Conservation (phyloP, 2,329 filamentous ascomycete species). For the Fusarium domesticum region DNA sequence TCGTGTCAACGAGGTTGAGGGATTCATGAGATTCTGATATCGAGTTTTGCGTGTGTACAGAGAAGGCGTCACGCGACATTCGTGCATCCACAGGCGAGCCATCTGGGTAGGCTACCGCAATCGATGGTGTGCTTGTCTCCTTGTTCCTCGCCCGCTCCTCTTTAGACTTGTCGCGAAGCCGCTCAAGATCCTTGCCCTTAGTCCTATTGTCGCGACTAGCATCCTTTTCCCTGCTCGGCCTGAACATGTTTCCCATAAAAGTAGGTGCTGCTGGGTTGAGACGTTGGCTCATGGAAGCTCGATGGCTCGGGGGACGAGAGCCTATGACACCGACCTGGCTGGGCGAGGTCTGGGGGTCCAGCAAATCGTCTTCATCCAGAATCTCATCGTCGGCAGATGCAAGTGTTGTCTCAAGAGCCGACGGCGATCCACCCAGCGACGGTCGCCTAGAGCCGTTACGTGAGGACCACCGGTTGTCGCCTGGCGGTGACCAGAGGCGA, state of each 20-base stretch:
- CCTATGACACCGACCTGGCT: conserved; percentile 72
- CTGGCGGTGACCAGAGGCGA: conserved; percentile 61
- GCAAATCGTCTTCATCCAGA: conserved; percentile 54
- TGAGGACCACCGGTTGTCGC: conserved; percentile 51
- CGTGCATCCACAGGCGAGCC: conserved; percentile 53
- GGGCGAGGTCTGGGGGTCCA: conserved; percentile 51
- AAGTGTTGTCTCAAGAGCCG: conserved; percentile 56
- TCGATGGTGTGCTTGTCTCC: conserved; percentile 37
- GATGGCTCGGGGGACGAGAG: conserved; percentile 58
- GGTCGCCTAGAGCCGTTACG: conserved; percentile 75
- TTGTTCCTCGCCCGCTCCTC: conserved; percentile 39
- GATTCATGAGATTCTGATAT: conserved; percentile 61
- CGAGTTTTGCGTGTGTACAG: conserved; percentile 57
- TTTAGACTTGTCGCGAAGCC: conserved; percentile 33
- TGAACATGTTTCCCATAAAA: conserved; percentile 72
- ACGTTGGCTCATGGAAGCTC: conserved; percentile 51
- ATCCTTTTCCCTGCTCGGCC: conserved; percentile 41
- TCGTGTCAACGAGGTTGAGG: conserved; percentile 49
- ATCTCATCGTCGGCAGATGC: conserved; percentile 65
- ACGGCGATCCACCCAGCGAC: conserved; percentile 75
- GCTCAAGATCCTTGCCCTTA: conserved; percentile 36
- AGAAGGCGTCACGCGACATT: conserved; percentile 55
- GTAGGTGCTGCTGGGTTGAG: conserved; percentile 88
- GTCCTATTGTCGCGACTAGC: conserved; percentile 22
- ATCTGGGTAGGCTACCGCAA: conserved; percentile 39